Evolutionary conservation across 2,329 filamentous ascomycete genomes (phyloP).

Genomic region (Colletotrichum navitas): DNA sequence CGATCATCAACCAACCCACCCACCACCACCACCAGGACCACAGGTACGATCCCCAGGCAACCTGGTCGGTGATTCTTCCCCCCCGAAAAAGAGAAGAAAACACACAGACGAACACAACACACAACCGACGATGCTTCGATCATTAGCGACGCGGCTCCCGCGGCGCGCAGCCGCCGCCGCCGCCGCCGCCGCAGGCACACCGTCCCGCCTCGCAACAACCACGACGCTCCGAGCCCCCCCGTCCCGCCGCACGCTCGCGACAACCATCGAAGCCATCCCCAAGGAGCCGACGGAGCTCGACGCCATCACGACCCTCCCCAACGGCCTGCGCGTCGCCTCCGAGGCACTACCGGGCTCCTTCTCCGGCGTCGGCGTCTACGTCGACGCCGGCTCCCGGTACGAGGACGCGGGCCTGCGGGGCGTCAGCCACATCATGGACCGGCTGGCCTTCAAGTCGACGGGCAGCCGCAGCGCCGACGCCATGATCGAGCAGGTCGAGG

Average conservation of each 20-base stretch:
- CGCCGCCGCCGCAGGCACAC: background rate
- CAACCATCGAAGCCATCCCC: conserved; percentile 42
- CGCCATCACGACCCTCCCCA: conserved; percentile 86
- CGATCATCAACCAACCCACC: background rate
- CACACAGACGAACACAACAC: background rate
- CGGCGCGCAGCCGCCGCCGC: conserved; percentile 27
- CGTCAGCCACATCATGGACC: conserved; percentile 95
- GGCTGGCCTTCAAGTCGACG: conserved; percentile 94
- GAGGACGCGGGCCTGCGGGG: conserved; percentile 88
- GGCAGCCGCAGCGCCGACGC: conserved; percentile 78
- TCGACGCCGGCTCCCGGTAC: conserved; percentile 95
- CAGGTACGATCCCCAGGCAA: background rate
- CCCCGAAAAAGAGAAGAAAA: too few species aligned
- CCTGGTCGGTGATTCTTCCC: background rate
- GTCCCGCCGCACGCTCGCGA: conserved; percentile 32
- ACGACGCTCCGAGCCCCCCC: conserved; percentile 17
- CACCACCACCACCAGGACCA: conserved; percentile 15
- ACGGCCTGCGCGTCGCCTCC: conserved; percentile 94
- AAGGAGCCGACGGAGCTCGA: conserved; percentile 86
- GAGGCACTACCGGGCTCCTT: conserved; percentile 96
- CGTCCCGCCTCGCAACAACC: conserved; percentile 21
- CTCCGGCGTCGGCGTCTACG: conserved; percentile 93
- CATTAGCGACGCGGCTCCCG: conserved; percentile 42
- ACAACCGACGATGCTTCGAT: conserved; percentile 37
- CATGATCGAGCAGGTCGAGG: conserved; percentile 90